Evolutionary conservation across 2,329 filamentous ascomycete species (phyloP), one percentile per base, ranked within the genome.

Genomic region (Zopfia rhizophila): DNA sequence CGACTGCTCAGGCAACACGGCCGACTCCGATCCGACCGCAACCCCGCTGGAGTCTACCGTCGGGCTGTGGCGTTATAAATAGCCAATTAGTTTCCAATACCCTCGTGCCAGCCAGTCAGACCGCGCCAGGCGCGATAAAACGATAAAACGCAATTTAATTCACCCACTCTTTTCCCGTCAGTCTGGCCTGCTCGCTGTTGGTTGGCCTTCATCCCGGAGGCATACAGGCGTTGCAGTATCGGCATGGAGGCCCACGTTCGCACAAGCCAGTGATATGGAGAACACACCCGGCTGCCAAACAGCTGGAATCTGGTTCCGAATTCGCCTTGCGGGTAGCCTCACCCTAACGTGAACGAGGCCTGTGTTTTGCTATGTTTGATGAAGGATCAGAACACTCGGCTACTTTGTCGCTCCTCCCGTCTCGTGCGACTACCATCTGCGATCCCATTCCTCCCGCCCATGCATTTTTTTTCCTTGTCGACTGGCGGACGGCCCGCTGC

Each of bases 341-440:
- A 24, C 36, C 7, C n/a, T n/a, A n/a, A 33, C 38, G 25, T 16
- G 11, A 18, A 23, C 16, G 7, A 16, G 30, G 31, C 19, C 8
- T 12, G 16, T n/a, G n/a, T 7, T 39, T 18, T 44, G 38, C 29
- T 30, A 33, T 47, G 33, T 48, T 44, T 14, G 22, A 24, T 23
- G 48, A 44, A 53, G 51, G 51, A 53, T 53, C 47, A 42, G 45
- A 23, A 45, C 29, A 22, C 45, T 51, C 37, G 22, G 17, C 28
- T 35, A 43, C 16, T 43, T 33, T 51, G 47, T 38, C 36, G 16
- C 44, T 57, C 54, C 51, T 53, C 53, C 49, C 50, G 50, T 19
- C 25, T 28, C 13, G 37, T 21, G 37, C 37, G 19, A 18, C 17
- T 18, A 21, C 24, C 18, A 7, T 33, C 32, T 44, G 28, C 38